Evolutionary conservation across 2,329 filamentous ascomycete species (phyloP), one percentile per base, ranked within the genome.

Genomic region (Chaetomium globosum): DNA sequence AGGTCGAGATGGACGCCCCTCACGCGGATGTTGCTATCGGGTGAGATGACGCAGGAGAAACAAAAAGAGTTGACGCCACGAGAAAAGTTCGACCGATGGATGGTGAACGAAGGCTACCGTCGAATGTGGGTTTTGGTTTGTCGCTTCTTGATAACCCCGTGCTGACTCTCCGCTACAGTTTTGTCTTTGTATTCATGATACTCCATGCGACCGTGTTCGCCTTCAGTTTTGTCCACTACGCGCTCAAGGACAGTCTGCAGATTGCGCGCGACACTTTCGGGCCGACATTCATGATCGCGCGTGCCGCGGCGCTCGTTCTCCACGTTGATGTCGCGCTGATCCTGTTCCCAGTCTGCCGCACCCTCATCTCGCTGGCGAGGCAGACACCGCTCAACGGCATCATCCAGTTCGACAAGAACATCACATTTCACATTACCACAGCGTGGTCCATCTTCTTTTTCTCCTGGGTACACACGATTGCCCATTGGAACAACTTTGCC

Each of bases 361-460:
- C 91, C 13, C 85, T 95, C 71, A 92, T 95, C 74, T 95, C 91
- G 61, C 85, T 94, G 68, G 84, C 89, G 60, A 86, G 91, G 68
- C 89, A 92, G 75, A 95, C 91, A 7, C 90, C 91, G 8, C 82
- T 95, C 64, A 93, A 94, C 76, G 90, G 91, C 71, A 91, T 95
- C 74, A 89, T 96, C 70, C 91, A 92, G 71, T 93, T 95, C 77
- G 90, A 93, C 80, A 93, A 93, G 82, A 93, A 93, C 79, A 93
- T 93, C 76, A 91, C 90, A 53, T 94, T 95, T 78, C 91, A 95
- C 80, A 94, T 92, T 79, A 87, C 84, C 57, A 91, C 90, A 30
- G 91, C 90, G 6, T 95, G 91, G 90, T 93, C 91, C 28, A 93
- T 96, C 73, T 88, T 95, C 70, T 92, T 94, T 79, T 96, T 91